Evolutionary conservation across 2,329 filamentous ascomycete species (phyloP).

Genomic region (Magnaporthales sp.): DNA sequence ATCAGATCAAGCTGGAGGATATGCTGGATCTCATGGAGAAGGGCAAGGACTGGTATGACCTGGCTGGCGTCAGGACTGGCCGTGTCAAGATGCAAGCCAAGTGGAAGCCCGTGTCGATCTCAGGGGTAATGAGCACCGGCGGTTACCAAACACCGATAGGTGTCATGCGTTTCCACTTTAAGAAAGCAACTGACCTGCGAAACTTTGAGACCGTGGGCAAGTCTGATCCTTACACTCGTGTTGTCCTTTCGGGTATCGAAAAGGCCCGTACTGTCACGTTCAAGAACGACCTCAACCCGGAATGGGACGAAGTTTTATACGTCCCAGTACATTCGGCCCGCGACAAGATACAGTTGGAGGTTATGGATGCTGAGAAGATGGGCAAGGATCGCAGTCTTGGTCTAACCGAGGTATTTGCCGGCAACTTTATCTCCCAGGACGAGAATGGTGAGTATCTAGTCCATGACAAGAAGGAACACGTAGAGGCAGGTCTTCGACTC

Average conservation of each 20-base stretch:
- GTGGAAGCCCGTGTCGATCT: conserved; percentile 90
- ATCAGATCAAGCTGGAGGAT: conserved; percentile 92
- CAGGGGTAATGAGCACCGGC: conserved; percentile 66
- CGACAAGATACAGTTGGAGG: conserved; percentile 80
- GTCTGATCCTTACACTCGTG: conserved; percentile 88
- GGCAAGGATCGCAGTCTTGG: conserved; percentile 87
- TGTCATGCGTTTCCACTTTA: conserved; percentile 90
- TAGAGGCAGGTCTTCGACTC: conserved; percentile 61
- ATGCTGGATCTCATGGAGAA: conserved; percentile 86
- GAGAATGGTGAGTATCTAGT: conserved; percentile 74
- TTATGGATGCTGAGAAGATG: conserved; percentile 93
- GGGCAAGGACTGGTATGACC: conserved; percentile 93
- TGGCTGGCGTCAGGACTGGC: conserved; percentile 71
- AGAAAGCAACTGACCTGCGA: conserved; percentile 70
- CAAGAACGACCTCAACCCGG: conserved; percentile 89
- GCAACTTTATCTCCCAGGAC: conserved; percentile 71
- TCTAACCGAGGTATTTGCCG: conserved; percentile 64
- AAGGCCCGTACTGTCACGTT: conserved; percentile 92
- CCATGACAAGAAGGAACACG: conserved; percentile 64
- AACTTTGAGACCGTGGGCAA: conserved; percentile 95
- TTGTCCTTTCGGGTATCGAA: conserved; percentile 81
- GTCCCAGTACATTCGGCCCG: conserved; percentile 78
- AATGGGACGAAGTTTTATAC: conserved; percentile 94
- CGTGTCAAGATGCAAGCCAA: conserved; percentile 85
- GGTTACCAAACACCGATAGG: conserved; percentile 92